These are phyloP conservation scores for Zygnema cylindricum DNA, from an alignment of 139 green algal species.

Conservation along the genomic window DNA sequence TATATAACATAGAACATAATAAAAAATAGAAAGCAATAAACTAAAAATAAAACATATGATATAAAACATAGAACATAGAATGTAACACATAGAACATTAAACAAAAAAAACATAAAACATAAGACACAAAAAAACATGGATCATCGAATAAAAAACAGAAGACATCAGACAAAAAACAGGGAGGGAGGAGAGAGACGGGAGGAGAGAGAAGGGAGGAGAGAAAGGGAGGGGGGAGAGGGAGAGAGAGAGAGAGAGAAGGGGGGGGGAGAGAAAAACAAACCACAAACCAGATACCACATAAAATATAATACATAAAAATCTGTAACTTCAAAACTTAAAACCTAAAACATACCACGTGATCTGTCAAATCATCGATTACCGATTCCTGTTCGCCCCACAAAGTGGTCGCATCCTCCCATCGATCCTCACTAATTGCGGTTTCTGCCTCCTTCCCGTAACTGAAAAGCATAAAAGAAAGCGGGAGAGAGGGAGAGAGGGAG, in stretches of 20 bases:
- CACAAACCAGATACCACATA: background rate
- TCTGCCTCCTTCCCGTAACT: background rate
- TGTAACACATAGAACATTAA: too few species aligned
- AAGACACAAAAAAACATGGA: too few species aligned
- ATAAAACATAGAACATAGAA: too few species aligned
- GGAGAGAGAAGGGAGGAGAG: background rate
- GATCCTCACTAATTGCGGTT: background rate
- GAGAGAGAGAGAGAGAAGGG: background rate
- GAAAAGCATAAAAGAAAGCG: background rate
- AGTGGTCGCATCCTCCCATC: background rate
- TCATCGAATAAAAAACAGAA: background rate
- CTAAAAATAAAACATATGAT: too few species aligned
- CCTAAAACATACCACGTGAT: slow-evolving; percentile 3
- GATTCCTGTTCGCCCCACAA: background rate
- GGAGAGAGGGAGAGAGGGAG: background rate
- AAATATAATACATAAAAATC: slow-evolving; percentile 9
- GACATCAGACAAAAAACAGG: background rate
- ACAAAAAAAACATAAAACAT: too few species aligned
- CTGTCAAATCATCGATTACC: background rate
- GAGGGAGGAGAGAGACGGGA: background rate
- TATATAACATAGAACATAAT: too few species aligned
- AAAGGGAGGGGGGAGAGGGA: background rate
- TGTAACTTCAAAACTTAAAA: background rate
- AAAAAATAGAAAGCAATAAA: too few species aligned
- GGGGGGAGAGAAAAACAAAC: background rate